These are phyloP conservation scores for Jatropha podagrica DNA, from an alignment of 441 rosid genomes.

Conservation along the genomic window DNA sequence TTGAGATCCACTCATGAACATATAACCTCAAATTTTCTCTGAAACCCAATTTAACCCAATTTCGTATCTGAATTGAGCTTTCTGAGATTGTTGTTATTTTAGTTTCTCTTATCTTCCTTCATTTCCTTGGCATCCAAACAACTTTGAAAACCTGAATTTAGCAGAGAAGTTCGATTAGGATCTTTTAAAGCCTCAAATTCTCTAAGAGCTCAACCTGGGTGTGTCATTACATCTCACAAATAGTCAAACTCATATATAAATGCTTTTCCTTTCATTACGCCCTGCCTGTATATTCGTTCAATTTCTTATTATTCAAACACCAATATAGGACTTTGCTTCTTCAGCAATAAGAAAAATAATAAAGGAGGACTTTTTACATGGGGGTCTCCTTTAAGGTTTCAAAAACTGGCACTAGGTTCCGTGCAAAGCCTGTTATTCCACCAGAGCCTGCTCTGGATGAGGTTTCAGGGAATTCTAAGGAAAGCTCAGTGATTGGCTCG, in stretches of 20 bases:
- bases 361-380: constrained; percentile 34
- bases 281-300: neutral
- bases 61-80: neutral
- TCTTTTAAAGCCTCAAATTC: constrained; percentile 5
- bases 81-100: neutral
- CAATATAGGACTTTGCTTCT: neutral
- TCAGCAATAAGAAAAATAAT: neutral
- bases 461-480: constrained; percentile 39
- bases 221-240: neutral
- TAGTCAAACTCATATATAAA: neutral
- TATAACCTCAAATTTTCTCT: neutral
- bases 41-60: neutral
- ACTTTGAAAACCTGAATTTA: neutral
- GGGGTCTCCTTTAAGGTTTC: constrained; percentile 90
- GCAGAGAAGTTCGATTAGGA: neutral
- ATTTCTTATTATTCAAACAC: constrained; percentile 14
- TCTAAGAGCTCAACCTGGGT: neutral
- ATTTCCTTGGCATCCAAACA: constrained; percentile 12
- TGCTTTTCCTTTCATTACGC: neutral
- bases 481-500: constrained; percentile 27
- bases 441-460: constrained; percentile 39
- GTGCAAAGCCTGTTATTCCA: constrained; percentile 45
- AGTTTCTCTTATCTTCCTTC: neutral
- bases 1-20: neutral
- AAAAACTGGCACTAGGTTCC: constrained; percentile 65